Evolutionary conservation across 2,329 filamentous ascomycete species (phyloP).

Genomic region (Penicillium sp.): DNA sequence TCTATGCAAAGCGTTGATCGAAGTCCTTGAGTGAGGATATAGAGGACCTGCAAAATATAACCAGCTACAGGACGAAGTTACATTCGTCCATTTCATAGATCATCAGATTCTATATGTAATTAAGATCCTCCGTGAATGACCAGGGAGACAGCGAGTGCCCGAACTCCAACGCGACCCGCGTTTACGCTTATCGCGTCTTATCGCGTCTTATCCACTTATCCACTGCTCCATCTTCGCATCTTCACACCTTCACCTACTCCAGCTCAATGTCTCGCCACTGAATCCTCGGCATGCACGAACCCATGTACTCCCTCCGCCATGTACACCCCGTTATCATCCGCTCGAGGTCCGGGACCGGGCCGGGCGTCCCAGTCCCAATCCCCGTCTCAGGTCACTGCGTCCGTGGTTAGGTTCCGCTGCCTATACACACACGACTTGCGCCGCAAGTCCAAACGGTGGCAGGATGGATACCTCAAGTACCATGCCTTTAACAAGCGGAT

Average conservation of each 20-base stretch:
- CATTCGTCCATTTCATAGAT: no score
- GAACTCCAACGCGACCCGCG: not conserved
- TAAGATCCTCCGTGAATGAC: not conserved
- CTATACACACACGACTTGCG: conserved; percentile 81
- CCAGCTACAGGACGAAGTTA: no score
- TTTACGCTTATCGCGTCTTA: not conserved
- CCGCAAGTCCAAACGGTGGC: conserved; percentile 87
- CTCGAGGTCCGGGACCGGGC: conserved; percentile 27
- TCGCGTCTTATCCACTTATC: not conserved
- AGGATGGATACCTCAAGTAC: conserved; percentile 81
- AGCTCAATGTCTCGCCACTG: not conserved
- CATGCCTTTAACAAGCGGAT: conserved; percentile 87
- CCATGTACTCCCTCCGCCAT: conserved; percentile 13
- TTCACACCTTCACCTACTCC: not conserved
- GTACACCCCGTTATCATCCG: conserved; percentile 23
- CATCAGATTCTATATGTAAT: no score
- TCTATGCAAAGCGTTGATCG: no score
- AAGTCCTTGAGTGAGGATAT: no score
- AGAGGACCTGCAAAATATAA: no score
- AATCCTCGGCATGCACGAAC: not conserved
- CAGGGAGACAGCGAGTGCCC: not conserved
- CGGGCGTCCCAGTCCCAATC: conserved; percentile 35
- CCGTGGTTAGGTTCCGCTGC: conserved; percentile 76
- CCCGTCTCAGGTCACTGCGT: conserved; percentile 61
- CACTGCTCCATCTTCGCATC: not conserved